phyloP scores from a whole-genome alignment of 106 monocot genomes.

The Allium fistulosum region DNA sequence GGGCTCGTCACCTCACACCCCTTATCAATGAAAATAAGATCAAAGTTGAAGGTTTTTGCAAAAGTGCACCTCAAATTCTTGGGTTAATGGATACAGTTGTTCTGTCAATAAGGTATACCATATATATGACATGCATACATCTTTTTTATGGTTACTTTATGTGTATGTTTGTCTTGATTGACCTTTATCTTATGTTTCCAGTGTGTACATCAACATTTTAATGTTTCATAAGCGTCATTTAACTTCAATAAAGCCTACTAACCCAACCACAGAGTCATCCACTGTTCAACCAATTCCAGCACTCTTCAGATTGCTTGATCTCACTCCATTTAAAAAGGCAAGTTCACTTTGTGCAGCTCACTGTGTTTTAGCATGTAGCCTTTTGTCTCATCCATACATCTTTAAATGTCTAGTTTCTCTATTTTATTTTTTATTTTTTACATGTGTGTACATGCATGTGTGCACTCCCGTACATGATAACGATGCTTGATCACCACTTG shows the following conservation, averaged over 20 bases:
- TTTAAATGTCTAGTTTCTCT: too few relatives aligned
- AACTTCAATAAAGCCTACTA: slow-evolving; percentile 29
- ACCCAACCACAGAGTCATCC: slow-evolving; percentile 30
- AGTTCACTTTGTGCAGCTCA: slow-evolving; percentile 1
- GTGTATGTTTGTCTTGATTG: too few relatives aligned
- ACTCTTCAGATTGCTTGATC: slow-evolving; percentile 69
- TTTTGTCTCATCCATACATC: too few relatives aligned
- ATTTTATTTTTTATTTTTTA: background rate
- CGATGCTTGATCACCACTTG: too few relatives aligned
- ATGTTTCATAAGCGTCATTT: slow-evolving; percentile 40
- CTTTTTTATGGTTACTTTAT: too few relatives aligned
- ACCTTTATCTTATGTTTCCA: slow-evolving; percentile 11
- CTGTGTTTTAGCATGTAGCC: background rate
- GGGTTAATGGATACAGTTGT: slow-evolving; percentile 74
- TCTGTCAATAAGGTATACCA: slow-evolving; percentile 54
- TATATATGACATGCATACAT: too few relatives aligned
- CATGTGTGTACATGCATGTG: background rate
- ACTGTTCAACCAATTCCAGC: slow-evolving; percentile 60
- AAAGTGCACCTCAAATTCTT: slow-evolving; percentile 54
- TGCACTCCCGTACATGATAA: background rate
- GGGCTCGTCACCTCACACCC: slow-evolving; percentile 82
- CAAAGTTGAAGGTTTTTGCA: slow-evolving; percentile 50
- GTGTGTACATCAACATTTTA: slow-evolving; percentile 68
- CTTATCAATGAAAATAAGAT: slow-evolving; percentile 57
- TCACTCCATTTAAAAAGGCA: slow-evolving; percentile 76